phyloP scores from a whole-genome alignment of 116 monocot species.

The Dioscorea cayenensis region DNA sequence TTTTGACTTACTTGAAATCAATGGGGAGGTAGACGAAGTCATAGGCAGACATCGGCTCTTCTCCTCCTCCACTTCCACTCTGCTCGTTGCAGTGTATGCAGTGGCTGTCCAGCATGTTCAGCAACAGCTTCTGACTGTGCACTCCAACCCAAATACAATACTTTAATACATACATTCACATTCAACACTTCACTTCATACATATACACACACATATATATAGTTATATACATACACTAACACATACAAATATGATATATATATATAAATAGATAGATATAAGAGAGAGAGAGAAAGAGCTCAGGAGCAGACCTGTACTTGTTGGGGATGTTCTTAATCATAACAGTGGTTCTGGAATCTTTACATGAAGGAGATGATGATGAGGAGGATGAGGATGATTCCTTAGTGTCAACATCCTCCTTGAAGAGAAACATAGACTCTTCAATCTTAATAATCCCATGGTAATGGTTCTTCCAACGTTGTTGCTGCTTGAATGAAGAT shows the following conservation, averaged over 20 bases:
- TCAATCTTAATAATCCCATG: conserved; percentile 10
- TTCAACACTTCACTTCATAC: not conserved
- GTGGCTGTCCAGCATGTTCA: conserved; percentile 96
- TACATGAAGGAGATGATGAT: not conserved
- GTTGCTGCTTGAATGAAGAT: conserved; percentile 31
- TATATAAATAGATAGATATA: not conserved
- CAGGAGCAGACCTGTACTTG: conserved; percentile 22
- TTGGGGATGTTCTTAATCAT: conserved; percentile 36
- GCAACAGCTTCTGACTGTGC: conserved; percentile 88
- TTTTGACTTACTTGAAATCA: conserved; percentile 86
- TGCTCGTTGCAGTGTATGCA: conserved; percentile 92
- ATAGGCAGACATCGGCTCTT: conserved; percentile 68
- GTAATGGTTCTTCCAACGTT: conserved; percentile 32
- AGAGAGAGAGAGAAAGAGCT: not conserved
- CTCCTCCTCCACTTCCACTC: conserved; percentile 31
- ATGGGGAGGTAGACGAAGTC: conserved; percentile 98
- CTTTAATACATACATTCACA: not conserved
- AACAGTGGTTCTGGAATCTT: conserved; percentile 75
- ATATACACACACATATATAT: not conserved
- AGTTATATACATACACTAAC: not conserved
- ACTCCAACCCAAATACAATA: not conserved
- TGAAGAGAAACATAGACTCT: conserved; percentile 48
- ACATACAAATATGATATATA: not conserved
- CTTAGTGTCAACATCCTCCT: conserved; percentile 12
- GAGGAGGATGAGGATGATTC: not conserved